Percentiles rank a stretch among this genome's conserved stretches.
phyloP scores from a whole-genome alignment of 306 rosid genomes.

The Medicago arabica region DNA sequence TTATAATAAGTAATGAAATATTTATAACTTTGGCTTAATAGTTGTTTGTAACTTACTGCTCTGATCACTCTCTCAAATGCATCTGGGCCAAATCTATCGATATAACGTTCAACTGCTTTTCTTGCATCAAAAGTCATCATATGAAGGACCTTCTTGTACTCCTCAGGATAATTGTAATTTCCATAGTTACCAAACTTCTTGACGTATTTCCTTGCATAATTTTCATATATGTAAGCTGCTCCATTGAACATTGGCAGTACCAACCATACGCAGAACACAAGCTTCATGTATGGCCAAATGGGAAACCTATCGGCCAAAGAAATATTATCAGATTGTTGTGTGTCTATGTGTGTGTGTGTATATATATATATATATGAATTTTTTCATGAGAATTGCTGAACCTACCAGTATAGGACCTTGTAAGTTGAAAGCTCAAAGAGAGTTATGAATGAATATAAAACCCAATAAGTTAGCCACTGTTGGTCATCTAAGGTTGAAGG shows the following conservation, averaged over 20 bases:
- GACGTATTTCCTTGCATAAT: conserved; percentile 68
- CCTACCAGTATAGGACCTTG: conserved; percentile 71
- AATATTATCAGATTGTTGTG: neutral
- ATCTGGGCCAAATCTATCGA: conserved; percentile 67
- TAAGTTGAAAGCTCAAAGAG: conserved; percentile 78
- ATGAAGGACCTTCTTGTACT: conserved; percentile 69
- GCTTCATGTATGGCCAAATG: conserved; percentile 80
- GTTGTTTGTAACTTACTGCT: conserved; percentile 53
- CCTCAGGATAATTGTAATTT: conserved; percentile 52
- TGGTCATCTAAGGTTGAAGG: conserved; percentile 89
- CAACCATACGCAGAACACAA: conserved; percentile 79
- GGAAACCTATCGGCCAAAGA: conserved; percentile 61
- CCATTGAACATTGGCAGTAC: conserved; percentile 92
- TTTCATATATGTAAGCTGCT: conserved; percentile 83
- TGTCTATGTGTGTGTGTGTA: neutral
- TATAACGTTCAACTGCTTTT: conserved; percentile 73
- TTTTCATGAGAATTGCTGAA: neutral
- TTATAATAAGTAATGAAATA: neutral
- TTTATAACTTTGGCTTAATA: neutral
- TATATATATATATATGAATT: conserved; percentile 19
- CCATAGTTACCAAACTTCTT: conserved; percentile 53
- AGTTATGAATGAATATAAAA: conserved; percentile 75
- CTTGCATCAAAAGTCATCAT: conserved; percentile 89
- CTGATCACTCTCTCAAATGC: conserved; percentile 76
- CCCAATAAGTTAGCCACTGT: conserved; percentile 97